A percentile compares a stretch with the other conserved stretches of the same genome.
phyloP scores from a whole-genome alignment of 257 asterid species.

The Sherardia arvensis region DNA sequence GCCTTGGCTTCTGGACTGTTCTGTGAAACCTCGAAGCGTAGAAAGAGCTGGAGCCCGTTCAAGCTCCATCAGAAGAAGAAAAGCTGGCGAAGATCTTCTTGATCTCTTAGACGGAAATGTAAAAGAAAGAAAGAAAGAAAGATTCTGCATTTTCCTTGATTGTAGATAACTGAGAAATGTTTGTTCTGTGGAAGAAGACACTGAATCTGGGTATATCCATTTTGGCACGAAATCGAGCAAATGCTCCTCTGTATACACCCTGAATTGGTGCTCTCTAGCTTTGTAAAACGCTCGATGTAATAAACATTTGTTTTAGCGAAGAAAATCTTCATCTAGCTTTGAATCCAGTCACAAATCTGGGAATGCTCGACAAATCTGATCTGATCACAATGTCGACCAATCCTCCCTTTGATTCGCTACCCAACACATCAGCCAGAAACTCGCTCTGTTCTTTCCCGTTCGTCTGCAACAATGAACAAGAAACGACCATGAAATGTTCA shows the following conservation, averaged over 20 bases:
- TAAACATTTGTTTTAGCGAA: not conserved
- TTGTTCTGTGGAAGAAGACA: constrained; percentile 6
- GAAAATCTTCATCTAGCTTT: constrained; percentile 22
- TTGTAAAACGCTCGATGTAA: constrained; percentile 12
- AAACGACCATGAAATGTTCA: not conserved
- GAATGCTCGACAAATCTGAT: constrained; percentile 62
- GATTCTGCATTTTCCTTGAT: constrained; percentile 21
- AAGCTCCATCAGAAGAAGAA: constrained; percentile 80
- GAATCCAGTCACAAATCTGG: constrained; percentile 71
- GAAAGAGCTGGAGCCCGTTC: constrained; percentile 99
- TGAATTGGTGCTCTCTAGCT: constrained; percentile 20
- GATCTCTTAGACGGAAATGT: constrained; percentile 16
- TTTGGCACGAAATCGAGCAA: constrained; percentile 14
- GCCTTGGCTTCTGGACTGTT: constrained; percentile 94
- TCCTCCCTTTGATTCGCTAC: constrained; percentile 34
- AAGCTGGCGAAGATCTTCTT: constrained; percentile 80
- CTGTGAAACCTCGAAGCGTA: constrained; percentile 77
- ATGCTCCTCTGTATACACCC: constrained; percentile 33
- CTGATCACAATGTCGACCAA: constrained; percentile 36
- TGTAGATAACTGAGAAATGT: constrained; percentile 32
- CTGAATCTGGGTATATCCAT: constrained; percentile 15
- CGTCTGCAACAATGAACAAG: constrained; percentile 47
- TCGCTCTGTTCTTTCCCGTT: constrained; percentile 72
- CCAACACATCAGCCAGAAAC: constrained; percentile 43
- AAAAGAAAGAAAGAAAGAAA: not conserved